Base-by-base conservation (phyloP, 805 yeast genomes). In the Nakazawaea wyomingensis region DNA sequence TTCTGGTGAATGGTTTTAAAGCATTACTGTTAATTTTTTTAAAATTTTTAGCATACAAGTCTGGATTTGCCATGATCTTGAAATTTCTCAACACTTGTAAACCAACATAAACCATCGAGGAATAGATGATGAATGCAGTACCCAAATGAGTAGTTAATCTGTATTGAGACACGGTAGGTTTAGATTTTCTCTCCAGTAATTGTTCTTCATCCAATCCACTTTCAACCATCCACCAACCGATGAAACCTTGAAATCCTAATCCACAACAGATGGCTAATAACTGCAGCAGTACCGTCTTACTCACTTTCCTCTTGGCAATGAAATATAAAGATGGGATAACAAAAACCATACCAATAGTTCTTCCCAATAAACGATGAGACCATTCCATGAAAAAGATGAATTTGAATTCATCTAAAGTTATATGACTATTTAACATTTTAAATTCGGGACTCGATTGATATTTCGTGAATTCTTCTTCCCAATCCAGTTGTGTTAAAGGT, bases 191-290 rank as follows among this genome's bases (percentile, higher is more conserved):
- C 50, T 83, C 89, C 18, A 74, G 75, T 37, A 93, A 68, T 56
- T 83, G 83, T 34, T 82, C 74, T 55, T 83, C 84, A 58, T 89
- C 95, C 44, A 93, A 72, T 24, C 99, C 99, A 8, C 96, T 87
- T 55, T 85, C 80, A 41, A 93, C 99, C 99, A 93, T 93, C 99
- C 99, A 93, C 99, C 99, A 93, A 26, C 99, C 99, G 51, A 93
- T 83, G 41, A 82, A 85, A 41, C 99, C 99, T 69, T 93, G 99
- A 37, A 93, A 66, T 9, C 96, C 99, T 45, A 93, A 71, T 40
- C 93, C 66, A 0, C 73, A 79, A 33, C 95, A 76, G 36, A 93
- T 74, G 2, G 86, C 86, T 17, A 85, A 62, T 13, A 93, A 68
- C 51, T 87, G 74, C 44, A 68, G 68, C 38, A 86, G 81, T 3